phyloP scores from a whole-genome alignment of 176 grass and related monocot genomes.

The Metroxylon sagu region DNA sequence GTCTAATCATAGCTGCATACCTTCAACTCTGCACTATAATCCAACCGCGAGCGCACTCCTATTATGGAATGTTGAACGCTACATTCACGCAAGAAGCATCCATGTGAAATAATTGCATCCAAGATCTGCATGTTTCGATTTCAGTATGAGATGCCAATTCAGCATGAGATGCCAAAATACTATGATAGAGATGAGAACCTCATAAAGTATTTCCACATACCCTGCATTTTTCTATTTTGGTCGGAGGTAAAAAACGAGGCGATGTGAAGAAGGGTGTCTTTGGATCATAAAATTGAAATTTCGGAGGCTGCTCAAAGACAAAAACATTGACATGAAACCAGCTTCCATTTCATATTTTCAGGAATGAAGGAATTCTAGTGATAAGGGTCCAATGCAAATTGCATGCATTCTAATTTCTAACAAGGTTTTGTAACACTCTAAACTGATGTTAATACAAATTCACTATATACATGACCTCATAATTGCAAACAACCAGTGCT shows the following conservation, averaged over 20 bases:
- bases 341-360: no score
- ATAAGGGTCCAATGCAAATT: no score
- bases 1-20: constrained; percentile 8
- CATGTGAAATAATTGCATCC: constrained; percentile 51
- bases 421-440: not conserved
- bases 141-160: not conserved
- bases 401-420: no score
- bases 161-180: constrained; percentile 3
- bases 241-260: constrained; percentile 7
- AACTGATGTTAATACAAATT: constrained; percentile 1
- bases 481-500: no score
- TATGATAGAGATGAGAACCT: not conserved
- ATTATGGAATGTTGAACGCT: constrained; percentile 44
- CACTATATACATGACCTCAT: no score
- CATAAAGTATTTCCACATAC: not conserved
- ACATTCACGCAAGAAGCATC: constrained; percentile 65
- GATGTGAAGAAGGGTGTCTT: constrained; percentile 8
- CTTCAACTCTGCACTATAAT: constrained; percentile 40
- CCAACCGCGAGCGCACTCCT: constrained; percentile 49
- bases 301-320: not conserved
- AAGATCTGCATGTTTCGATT: constrained; percentile 28
- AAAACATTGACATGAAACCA: no score
- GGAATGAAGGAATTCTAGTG: no score
- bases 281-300: constrained; percentile 13
- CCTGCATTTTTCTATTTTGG: constrained; percentile 12